Evolutionary conservation across 345 rosid species (phyloP).

Genomic region (Gossypium sturtianum): DNA sequence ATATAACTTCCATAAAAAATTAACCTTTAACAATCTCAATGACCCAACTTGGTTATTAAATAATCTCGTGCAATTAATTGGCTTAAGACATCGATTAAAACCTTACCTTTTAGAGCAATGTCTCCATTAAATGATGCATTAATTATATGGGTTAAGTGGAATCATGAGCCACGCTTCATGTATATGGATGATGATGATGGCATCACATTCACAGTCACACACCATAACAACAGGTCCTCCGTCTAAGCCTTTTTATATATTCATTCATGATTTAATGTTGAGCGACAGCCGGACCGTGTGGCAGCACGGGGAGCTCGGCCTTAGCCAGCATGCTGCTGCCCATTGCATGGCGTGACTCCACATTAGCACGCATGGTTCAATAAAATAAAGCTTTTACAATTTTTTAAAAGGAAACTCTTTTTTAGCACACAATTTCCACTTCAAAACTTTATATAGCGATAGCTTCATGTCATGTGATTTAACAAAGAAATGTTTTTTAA

Average conservation of each 20-base stretch:
- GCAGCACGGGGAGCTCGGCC: not conserved
- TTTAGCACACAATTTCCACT: not conserved
- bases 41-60: not conserved
- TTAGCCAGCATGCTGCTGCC: conserved; percentile 1
- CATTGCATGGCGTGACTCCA: not conserved
- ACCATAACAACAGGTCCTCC: not conserved
- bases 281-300: conserved; percentile 8
- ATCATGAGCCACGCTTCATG: not conserved
- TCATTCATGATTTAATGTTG: not conserved
- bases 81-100: not conserved
- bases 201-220: not conserved
- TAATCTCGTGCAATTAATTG: not conserved
- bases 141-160: not conserved
- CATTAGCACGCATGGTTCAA: conserved; percentile 3
- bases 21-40: not conserved
- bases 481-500: not conserved
- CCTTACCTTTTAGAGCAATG: not conserved
- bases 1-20: not conserved
- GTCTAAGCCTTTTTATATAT: not conserved
- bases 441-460: not conserved
- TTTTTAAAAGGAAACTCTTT: not conserved
- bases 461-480: not conserved
- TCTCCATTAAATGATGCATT: conserved; percentile 3
- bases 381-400: not conserved
- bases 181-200: not conserved